Base-by-base conservation (phyloP, 441 rosid species). In the Erodium moschatum region DNA sequence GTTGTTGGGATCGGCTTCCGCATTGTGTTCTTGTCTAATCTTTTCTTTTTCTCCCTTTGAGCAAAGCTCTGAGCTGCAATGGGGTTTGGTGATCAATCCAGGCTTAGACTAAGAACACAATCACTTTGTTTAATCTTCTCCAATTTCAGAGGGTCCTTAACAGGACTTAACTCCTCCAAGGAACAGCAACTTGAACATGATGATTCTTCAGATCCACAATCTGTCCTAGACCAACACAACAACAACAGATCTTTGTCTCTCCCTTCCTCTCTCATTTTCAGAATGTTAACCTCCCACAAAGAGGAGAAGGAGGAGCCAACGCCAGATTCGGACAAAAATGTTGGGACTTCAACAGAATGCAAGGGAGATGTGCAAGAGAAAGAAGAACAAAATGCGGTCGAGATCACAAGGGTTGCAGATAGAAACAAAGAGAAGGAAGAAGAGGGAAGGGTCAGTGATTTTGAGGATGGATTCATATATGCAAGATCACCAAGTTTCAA, bases 401-500 rank as follows among this genome's bases (percentile, higher is more conserved):
- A 48, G 69, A 63, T 38, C 15, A 15, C 4, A 48, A 6, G 18
- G 33, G 2, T 4, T 29, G 4, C 33, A 29, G 27, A 33, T 33
- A 5, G 38, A 33, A 3, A 33, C 6, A 33, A 33, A 33, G 79
- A 54, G 54, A 68, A 65, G 54, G 16, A 48, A 12, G 54, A 48
- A 48, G 16, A 48, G 15, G 75, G 67, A 67, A 67, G 75, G 68
- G 48, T 69, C 10, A 67, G 71, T 35, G 64, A 68, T 40, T 54
- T 74, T 1, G 79, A 68, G 15, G 80, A 70, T 50, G 62, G 68
- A 27, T 40, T 68, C 52, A 31, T 73, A 19, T 78, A 68, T 70
- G 81, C 83, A 48, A 81, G 82, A 69, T 88, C 96, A 11, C 94
- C 96, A 9, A 88, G 93, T 75, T 90, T 92, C 82, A 86, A 90